Conservation (phyloP, 1,284 basidiomycete genomes). For the Cryptococcus jaspeensis region DNA sequence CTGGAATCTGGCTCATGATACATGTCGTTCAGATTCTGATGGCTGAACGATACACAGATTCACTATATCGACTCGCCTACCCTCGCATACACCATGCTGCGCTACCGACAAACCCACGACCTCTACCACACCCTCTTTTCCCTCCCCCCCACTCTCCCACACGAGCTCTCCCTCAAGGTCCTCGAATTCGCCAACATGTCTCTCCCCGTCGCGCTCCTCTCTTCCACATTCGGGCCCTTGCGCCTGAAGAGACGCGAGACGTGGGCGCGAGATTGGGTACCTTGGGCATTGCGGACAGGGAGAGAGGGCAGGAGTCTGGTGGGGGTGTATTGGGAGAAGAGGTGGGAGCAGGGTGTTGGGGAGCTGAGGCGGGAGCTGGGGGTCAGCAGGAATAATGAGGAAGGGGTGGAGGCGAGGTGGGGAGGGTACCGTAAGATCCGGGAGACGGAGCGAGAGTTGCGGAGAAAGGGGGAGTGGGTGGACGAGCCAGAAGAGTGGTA, state of each 20-base stretch:
- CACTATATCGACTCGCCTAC: constrained; percentile 91
- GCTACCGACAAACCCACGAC: constrained; percentile 97
- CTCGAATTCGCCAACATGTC: constrained; percentile 93
- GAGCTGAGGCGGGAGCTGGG: constrained; percentile 32
- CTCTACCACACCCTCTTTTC: constrained; percentile 67
- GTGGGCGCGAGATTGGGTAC: constrained; percentile 66
- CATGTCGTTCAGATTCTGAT: background rate
- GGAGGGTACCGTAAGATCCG: constrained; percentile 51
- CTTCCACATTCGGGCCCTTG: constrained; percentile 67
- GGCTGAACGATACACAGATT: constrained; percentile 59
- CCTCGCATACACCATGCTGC: constrained; percentile 94
- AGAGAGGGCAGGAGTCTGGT: constrained; percentile 71
- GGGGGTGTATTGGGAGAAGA: constrained; percentile 91
- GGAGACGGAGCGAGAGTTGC: constrained; percentile 45
- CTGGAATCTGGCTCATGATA: background rate
- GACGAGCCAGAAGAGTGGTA: constrained; percentile 51
- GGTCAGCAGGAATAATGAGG: constrained; percentile 31
- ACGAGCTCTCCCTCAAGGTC: constrained; percentile 93
- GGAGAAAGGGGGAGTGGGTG: constrained; percentile 48
- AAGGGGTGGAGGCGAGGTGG: constrained; percentile 46
- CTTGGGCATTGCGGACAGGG: constrained; percentile 86
- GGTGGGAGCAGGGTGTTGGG: constrained; percentile 73
- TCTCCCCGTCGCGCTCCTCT: constrained; percentile 82
- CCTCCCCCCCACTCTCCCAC: constrained; percentile 84
- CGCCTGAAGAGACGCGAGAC: constrained; percentile 43